Evolutionary conservation across 2,329 filamentous ascomycete species (phyloP), one percentile per base, ranked within the genome.

Genomic region (Diplodia seriata): DNA sequence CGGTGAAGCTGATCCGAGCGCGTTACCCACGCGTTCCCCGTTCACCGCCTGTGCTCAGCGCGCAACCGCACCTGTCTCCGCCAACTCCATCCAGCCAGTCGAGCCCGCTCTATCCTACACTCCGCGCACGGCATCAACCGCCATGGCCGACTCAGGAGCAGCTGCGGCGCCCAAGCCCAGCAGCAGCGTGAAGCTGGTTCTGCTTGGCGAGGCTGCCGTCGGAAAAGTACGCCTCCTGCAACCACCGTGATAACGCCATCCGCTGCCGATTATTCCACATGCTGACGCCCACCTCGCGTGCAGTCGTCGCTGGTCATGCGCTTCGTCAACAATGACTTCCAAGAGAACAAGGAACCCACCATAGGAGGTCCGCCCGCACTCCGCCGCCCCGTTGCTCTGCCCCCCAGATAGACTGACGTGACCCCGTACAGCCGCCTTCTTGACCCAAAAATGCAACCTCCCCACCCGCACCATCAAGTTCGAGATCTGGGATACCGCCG

Each of bases 311-410:
- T 99, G 69, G 95, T 99, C 71, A 87, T 99, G 78, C 93, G 95
- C 77, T 99, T 99, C 82, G 95, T 99, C 79, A 98, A 98, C 86
- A 95, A 99, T 83, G 94, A 98, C 82, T 99, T 99, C 77, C 95
- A 99, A 85, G 95, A 98, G 83, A 98, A 98, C 83, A 98, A 98
- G 85, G 95, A 99, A 81, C 95, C 95, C 70, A 99, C 95, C 72
- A 99, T 99, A 82, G 95, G 95, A 86, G 93, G 93, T 96, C 86
- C 72, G 66, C 57, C 64, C 40, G 40, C 11, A 1, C 50, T 18
- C 23, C 50, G 20, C 31, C n/a, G 23, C n/a, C 38, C 53, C 36
- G 15, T 15, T 53, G 38, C 26, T 11, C 51, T 40, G 62, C 54
- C 33, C 33, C 33, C 36, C 50, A 54, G 15, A 55, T 55, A 31